phyloP scores from a whole-genome alignment of 352 stramenopile species.

The Phytophthora podocarpi region DNA sequence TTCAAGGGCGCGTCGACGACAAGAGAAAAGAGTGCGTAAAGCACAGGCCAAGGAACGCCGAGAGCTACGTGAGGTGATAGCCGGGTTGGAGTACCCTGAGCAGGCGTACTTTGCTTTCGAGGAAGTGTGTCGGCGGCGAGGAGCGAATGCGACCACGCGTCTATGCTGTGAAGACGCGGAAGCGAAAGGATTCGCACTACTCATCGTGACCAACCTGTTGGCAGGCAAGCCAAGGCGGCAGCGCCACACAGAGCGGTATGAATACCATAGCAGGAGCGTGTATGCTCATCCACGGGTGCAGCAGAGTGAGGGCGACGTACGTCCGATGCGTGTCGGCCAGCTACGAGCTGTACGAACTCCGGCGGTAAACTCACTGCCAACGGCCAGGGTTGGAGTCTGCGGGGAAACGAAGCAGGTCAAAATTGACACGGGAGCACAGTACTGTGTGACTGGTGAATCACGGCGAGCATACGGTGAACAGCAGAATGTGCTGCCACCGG shows the following conservation, averaged over 20 bases:
- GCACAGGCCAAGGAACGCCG: no score
- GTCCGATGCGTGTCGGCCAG: not conserved
- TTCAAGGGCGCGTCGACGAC: no score
- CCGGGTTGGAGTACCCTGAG: no score
- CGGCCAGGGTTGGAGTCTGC: not conserved
- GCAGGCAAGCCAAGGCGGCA: no score
- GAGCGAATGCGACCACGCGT: no score
- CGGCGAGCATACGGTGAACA: not conserved
- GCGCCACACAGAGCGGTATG: not conserved
- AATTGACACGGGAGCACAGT: slow-evolving; percentile 11
- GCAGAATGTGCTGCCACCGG: not conserved
- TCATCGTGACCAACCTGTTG: no score
- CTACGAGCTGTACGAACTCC: not conserved
- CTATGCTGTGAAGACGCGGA: no score
- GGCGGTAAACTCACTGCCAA: not conserved
- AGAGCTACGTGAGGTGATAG: no score
- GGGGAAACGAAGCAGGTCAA: not conserved
- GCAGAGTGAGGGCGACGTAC: not conserved
- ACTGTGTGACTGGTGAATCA: not conserved
- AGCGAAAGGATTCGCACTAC: no score
- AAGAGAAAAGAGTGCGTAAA: no score
- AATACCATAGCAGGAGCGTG: slow-evolving; percentile 2
- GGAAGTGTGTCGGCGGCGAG: no score
- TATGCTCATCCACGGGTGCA: not conserved
- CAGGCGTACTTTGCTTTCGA: no score